A percentile compares a stretch with the other conserved stretches of the same genome.
phyloP scores from a whole-genome alignment of 305 asterid species.

The Euphrasia arctica region DNA sequence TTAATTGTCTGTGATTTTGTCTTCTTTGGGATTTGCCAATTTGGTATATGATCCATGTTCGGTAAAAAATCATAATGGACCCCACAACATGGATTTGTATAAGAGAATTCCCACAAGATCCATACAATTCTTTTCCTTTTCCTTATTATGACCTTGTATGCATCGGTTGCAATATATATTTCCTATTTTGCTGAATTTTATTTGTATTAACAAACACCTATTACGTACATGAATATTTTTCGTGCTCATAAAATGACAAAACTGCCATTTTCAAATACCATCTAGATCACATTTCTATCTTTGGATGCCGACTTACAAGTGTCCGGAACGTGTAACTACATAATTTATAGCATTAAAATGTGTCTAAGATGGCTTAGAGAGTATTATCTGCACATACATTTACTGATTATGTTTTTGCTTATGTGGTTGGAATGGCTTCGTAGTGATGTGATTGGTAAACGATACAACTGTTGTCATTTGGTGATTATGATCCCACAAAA shows the following conservation, averaged over 20 bases:
- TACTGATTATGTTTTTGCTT: not conserved
- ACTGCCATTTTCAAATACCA: too few species aligned
- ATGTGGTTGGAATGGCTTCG: constrained; percentile 10
- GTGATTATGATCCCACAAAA: not conserved
- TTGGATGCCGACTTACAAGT: constrained; percentile 7
- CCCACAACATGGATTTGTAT: too few species aligned
- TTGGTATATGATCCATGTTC: too few species aligned
- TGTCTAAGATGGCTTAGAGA: not conserved
- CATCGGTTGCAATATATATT: too few species aligned
- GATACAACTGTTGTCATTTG: constrained; percentile 7
- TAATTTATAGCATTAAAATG: not conserved
- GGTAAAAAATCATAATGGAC: too few species aligned
- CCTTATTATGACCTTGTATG: too few species aligned
- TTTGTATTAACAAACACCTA: too few species aligned
- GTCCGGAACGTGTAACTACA: not conserved
- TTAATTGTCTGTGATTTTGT: not conserved
- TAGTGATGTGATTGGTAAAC: constrained; percentile 14
- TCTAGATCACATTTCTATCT: not conserved
- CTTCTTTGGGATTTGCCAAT: constrained; percentile 3
- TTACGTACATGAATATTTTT: not conserved
- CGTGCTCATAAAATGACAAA: not conserved
- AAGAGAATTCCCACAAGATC: too few species aligned
- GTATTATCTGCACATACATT: not conserved
- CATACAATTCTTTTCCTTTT: too few species aligned
- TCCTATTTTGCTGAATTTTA: too few species aligned